Evolutionary conservation across 2,329 filamentous ascomycete genomes (phyloP).

Genomic region (Sarocladium oryzae): DNA sequence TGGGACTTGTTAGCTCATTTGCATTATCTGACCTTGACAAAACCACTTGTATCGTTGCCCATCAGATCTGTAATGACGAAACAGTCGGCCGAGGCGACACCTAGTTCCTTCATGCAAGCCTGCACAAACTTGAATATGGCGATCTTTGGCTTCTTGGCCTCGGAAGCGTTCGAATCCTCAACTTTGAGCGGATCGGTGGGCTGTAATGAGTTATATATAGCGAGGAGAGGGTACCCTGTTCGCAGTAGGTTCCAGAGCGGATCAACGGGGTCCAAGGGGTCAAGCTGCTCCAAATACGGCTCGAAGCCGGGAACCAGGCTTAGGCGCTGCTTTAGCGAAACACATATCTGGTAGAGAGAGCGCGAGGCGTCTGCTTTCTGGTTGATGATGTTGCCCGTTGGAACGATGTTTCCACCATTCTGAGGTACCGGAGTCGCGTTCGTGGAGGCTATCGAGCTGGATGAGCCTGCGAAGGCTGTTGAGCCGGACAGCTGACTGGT

Average conservation of each 20-base stretch:
- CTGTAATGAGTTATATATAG: slow-evolving; percentile 80
- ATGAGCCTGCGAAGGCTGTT: slow-evolving; percentile 47
- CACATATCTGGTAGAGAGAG: slow-evolving; percentile 92
- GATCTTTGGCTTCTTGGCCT: slow-evolving; percentile 75
- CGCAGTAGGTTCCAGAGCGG: slow-evolving; percentile 84
- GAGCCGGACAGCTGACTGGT: slow-evolving; percentile 58
- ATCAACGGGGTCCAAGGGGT: slow-evolving; percentile 71
- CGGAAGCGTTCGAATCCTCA: slow-evolving; percentile 53
- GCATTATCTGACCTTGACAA: slow-evolving; percentile 68
- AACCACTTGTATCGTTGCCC: slow-evolving; percentile 91
- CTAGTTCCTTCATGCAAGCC: slow-evolving; percentile 76
- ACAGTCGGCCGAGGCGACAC: slow-evolving; percentile 72
- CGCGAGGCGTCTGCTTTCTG: slow-evolving; percentile 85
- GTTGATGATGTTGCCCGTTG: slow-evolving; percentile 94
- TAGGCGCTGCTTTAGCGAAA: slow-evolving; percentile 75
- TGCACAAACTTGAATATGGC: slow-evolving; percentile 90
- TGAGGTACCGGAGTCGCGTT: slow-evolving; percentile 37
- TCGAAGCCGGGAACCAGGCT: slow-evolving; percentile 80
- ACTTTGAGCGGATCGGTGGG: slow-evolving; percentile 63
- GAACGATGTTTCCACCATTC: slow-evolving; percentile 58
- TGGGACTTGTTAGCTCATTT: slow-evolving; percentile 15
- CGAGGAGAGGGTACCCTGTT: slow-evolving; percentile 75
- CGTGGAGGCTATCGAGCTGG: slow-evolving; percentile 45
- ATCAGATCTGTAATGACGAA: slow-evolving; percentile 91
- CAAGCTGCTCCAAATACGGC: slow-evolving; percentile 64